These are phyloP conservation scores for Cutaneotrichosporon sp. DNA, from an alignment of 1,284 basidiomycete genomes.

Conservation along the genomic window DNA sequence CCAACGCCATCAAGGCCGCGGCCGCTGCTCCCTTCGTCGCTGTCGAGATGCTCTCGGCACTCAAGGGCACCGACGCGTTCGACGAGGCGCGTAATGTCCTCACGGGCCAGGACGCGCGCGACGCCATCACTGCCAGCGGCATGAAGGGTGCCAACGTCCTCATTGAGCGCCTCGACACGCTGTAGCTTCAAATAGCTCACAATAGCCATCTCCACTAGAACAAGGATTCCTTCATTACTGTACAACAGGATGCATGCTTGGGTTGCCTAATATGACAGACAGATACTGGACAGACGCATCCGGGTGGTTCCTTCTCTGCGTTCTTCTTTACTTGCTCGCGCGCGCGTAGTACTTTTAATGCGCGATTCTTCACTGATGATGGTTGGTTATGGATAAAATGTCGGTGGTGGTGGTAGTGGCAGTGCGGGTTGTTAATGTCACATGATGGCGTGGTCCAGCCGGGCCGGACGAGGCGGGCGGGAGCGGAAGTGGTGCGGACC, in stretches of 20 bases:
- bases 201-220: too few species aligned
- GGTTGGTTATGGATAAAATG: too few species aligned
- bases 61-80: constrained; percentile 51
- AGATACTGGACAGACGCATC: too few species aligned
- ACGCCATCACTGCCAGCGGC: constrained; percentile 32
- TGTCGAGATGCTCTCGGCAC: constrained; percentile 65
- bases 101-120: constrained; percentile 47
- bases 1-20: constrained; percentile 57
- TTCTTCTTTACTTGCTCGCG: too few species aligned
- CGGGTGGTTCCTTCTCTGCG: too few species aligned
- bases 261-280: neutral
- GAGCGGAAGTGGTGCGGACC: neutral
- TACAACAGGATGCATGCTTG: constrained; percentile 10
- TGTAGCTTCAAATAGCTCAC: constrained; percentile 13
- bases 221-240: neutral
- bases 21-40: constrained; percentile 70
- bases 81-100: constrained; percentile 58
- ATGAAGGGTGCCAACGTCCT: constrained; percentile 45
- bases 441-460: neutral
- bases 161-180: constrained; percentile 34
- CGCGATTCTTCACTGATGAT: too few species aligned
- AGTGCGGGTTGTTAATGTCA: too few species aligned
- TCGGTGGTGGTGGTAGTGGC: too few species aligned
- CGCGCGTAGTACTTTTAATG: too few species aligned
- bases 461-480: neutral